Percentiles rank a stretch among this genome's conserved stretches.
Evolutionary conservation across 2,329 filamentous ascomycete species (phyloP).

Genomic region (Teratosphaeria nubilosa): DNA sequence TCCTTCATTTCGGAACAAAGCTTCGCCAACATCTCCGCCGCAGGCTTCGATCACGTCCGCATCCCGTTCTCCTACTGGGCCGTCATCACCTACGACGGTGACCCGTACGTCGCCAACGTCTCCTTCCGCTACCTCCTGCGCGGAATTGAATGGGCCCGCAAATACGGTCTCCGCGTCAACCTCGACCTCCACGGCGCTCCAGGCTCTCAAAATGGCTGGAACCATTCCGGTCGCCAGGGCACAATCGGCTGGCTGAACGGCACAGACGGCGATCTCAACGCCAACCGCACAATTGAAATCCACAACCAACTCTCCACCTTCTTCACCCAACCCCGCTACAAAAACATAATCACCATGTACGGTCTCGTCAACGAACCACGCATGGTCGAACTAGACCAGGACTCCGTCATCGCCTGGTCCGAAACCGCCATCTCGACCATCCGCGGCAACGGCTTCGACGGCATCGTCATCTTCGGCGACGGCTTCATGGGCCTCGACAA

Average conservation of each 20-base stretch:
- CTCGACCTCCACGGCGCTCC: constrained; percentile 87
- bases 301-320: constrained; percentile 82
- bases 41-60: constrained; percentile 91
- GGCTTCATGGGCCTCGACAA: constrained; percentile 86
- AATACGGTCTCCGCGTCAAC: constrained; percentile 85
- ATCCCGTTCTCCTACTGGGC: constrained; percentile 97
- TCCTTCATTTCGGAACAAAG: constrained; percentile 76
- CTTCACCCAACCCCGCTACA: constrained; percentile 87
- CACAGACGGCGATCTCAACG: constrained; percentile 69
- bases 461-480: constrained; percentile 77
- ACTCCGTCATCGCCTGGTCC: constrained; percentile 71
- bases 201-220: constrained; percentile 95
- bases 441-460: constrained; percentile 62
- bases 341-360: constrained; percentile 85
- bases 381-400: constrained; percentile 58
- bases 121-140: constrained; percentile 90
- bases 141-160: constrained; percentile 85
- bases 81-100: constrained; percentile 69
- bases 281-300: constrained; percentile 71
- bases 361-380: constrained; percentile 89
- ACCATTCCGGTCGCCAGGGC: constrained; percentile 81
- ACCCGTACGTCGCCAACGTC: constrained; percentile 78
- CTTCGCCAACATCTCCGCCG: constrained; percentile 72
- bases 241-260: constrained; percentile 81
- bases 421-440: constrained; percentile 60